Evolutionary conservation across 371 early-diverging fungal genomes (phyloP), one percentile per base, ranked within the genome.

Genomic region (Actinomortierella ambigua): DNA sequence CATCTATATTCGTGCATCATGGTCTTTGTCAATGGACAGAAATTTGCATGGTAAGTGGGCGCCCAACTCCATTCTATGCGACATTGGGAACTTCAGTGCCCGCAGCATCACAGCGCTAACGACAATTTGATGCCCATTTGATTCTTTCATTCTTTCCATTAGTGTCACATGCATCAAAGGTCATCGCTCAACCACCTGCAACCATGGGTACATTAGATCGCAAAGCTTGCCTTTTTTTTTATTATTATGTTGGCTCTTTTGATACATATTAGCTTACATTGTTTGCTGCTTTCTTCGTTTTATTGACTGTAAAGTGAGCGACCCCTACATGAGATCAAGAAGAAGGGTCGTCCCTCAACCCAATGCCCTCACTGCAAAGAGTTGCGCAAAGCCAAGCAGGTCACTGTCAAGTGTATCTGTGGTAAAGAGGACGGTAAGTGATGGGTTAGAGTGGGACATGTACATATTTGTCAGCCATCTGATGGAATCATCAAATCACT

Each of bases 311-410:
- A 7, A 59, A 61, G 55, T 26, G 86, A 89, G 57, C 85, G 93
- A 27, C 84, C 83, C 50, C 78, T 92, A 50, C 81, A 85, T 59
- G 85, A 85, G 61, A 88, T 93, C 48, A 81, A 88, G 57, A 86
- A 84, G 71, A 92, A 91, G 76, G 93, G 93, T 27, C 83, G 93
- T 18, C 93, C 93, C 23, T 81, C 87, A 39, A 88, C 88, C 40
- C 93, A 93, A 69, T 93, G 93, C 69, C 65, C 81, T 20, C 85
- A 82, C 69, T 93, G 93, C 76, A 82, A 89, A 60, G 87, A 90
- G 67, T 81, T 90, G 56, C 83, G 93, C 42, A 89, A 85, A 69
- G 86, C 87, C 28, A 85, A 88, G 58, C 90, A 91, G 67, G 81
- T 88, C 23, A 90, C 89, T 70, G 84, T 86, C n/a, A 88, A 89